Evolutionary conservation across 192 early-diverging fungal genomes (phyloP), one percentile per base, ranked within the genome.

Genomic region (Backusella mclennaniae): DNA sequence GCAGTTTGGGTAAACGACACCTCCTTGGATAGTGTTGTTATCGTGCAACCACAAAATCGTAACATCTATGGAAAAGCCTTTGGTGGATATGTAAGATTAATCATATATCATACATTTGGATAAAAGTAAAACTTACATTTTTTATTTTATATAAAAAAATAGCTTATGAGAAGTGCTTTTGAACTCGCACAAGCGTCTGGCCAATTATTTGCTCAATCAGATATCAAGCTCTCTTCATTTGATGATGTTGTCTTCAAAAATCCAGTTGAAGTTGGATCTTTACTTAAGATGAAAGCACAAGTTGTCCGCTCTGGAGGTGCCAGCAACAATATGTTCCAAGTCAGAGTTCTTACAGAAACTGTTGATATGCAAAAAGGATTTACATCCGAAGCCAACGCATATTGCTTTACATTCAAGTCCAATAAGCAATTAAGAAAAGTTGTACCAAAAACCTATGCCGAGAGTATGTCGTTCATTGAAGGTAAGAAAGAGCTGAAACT

Each of bases 111-210:
- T n/a, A 35, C 33, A 49, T 9, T 4, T 49, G 29, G 49, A 35
- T 26, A 63, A 76, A 84, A 85, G 46, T 91, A 92, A 76, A 23
- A 90, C 95, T 19, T 95, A 95, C 86, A 95, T 94, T 49, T 89
- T 53, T 21, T 29, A 12, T 21, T 56, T 56, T 90, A 41, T 11
- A 3, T 3, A 0, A 56, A 56, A 56, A 56, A 56, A 56, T 63
- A 63, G 56, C 82, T 96, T 66, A 95, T 98, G 94, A 89, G 92
- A 67, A 82, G 92, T 4, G 96, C 96, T 0, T 93, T 87, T 67
- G 96, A 98, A 83, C 87, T 97, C 0, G 92, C 95, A 6, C 93
- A 90, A 80, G 86, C 92, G 41, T 93, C 92, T 52, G 94, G 90
- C 3, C 85, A 89, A 0, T 79, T 95, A 11, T 94, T 94, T 66